Evolutionary conservation across 2,329 filamentous ascomycete species (phyloP), one percentile per base, ranked within the genome.

Genomic region (Neurospora sp.): DNA sequence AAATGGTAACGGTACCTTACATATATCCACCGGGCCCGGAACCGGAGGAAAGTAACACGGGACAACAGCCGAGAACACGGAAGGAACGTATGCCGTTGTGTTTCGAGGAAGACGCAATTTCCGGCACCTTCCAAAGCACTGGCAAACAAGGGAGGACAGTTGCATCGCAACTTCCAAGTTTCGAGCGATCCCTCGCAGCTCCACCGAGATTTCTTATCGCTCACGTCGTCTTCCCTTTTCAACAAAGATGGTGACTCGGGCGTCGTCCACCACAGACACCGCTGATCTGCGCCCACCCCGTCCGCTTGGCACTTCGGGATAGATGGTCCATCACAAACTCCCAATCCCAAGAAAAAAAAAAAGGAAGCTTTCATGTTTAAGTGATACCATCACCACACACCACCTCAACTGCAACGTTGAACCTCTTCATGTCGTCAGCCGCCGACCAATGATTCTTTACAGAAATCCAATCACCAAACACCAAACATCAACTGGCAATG

Each of bases 371-470:
- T 17, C 46, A 8, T 6, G 11, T 28, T 28, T 23, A 28, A 28
- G 46, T 57, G 19, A 23, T 12, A 57, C 23, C 11, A 57, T 17
- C 46, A 28, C 11, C 19, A 23, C n/a, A 46, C 41, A 19, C 8
- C 5, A 46, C 1, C 40, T 6, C 19, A 57, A 17, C 23, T 57
- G 46, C 52, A 57, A 57, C 52, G 52, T 57, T 57, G 52, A 57
- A 46, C 41, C 8, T 46, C 12, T 62, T n/a, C 23, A 62, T 36
- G 52, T 62, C 52, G 52, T 10, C 52, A 28, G 52, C 40, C n/a
- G 17, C 41, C 6, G 57, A 69, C 73, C 73, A 74, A 74, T 72
- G 43, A 70, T n/a, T 46, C 43, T 12, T 2, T 4, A 62, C 19
- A 68, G 40, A 68, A 19, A 52, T 38, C 12, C 33, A 33, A 62